These are phyloP conservation scores for Ceratocystis cubensis DNA, from an alignment of 2,329 filamentous ascomycete genomes.

Conservation along the genomic window DNA sequence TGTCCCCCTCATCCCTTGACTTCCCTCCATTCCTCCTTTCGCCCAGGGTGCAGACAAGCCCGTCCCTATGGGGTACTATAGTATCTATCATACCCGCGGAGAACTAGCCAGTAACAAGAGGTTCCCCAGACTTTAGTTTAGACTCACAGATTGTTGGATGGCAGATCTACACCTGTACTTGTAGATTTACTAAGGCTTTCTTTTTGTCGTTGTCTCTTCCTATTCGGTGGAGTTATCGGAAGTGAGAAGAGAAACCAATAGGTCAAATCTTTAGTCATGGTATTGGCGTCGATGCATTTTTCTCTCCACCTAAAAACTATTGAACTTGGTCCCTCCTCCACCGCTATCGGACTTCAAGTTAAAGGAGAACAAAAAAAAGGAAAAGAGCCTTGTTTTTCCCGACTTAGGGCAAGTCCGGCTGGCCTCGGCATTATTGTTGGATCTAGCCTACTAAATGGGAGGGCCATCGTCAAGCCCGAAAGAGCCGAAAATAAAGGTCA, in stretches of 20 bases:
- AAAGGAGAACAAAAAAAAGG: too few species aligned
- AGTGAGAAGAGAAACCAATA: not conserved
- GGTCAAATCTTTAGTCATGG: not conserved
- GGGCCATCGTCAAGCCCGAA: not conserved
- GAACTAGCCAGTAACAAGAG: not conserved
- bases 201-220: not conserved
- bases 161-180: not conserved
- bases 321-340: not conserved
- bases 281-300: not conserved
- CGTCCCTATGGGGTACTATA: not conserved
- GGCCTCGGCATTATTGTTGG: not conserved
- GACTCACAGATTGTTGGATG: not conserved
- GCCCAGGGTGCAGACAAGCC: not conserved
- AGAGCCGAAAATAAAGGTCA: not conserved
- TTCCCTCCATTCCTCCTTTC: not conserved
- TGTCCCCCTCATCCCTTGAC: not conserved
- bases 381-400: not conserved
- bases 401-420: not conserved
- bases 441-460: not conserved
- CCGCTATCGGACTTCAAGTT: constrained; percentile 1
- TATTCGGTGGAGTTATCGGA: not conserved
- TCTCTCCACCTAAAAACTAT: not conserved
- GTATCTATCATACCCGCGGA: not conserved
- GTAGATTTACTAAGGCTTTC: too few species aligned
- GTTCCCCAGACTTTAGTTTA: not conserved